Base-by-base conservation (phyloP, 805 yeast genomes). In the Blastobotrys attinorum region DNA sequence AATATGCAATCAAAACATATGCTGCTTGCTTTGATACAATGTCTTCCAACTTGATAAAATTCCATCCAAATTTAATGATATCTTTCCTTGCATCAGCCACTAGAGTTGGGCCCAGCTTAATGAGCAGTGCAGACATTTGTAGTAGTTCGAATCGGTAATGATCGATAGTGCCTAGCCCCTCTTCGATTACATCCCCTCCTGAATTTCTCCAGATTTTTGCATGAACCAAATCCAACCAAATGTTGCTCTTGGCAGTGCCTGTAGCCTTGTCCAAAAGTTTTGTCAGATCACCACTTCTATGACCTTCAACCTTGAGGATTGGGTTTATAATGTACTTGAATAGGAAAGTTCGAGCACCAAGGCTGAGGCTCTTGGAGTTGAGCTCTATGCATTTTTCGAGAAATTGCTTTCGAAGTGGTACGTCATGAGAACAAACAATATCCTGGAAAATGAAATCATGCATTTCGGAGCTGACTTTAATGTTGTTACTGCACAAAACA, bases 21-120 rank as follows among this genome's bases (percentile, higher is more conserved):
- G 97, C 97, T 3, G 92, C 85, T 54, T 89, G 95, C 58, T 92
- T 92, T 21, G 95, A 77, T 40, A 88, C 75, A 41, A 80, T 75
- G 58, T 92, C 99, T 49, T 89, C 97, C 25, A 89, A 66, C 53
- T 86, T 86, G 57, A 92, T 81, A 55, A 81, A 84, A 52, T 85
- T 84, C 99, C 99, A 92, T 53, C 88, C 83, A 65, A 88, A 92
- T 60, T 86, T 87, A 61, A 92, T 86, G 35, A 92, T 77, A 53
- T 88, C 95, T 57, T 87, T 90, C 35, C 84, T 71, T 51, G 75
- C 71, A 13, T 77, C 82, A 5, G 73, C 65, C 21, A 86, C 71
- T 8, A 70, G 62, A 0, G 65, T 61, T 0, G 95, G 79, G 1
- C 84, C 79, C 63, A 78, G 75, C 56, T 80, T 79, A 21, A 88